Evolutionary conservation across 2,329 filamentous ascomycete genomes (phyloP).

Genomic region (Microdochium trichocladiopsis): DNA sequence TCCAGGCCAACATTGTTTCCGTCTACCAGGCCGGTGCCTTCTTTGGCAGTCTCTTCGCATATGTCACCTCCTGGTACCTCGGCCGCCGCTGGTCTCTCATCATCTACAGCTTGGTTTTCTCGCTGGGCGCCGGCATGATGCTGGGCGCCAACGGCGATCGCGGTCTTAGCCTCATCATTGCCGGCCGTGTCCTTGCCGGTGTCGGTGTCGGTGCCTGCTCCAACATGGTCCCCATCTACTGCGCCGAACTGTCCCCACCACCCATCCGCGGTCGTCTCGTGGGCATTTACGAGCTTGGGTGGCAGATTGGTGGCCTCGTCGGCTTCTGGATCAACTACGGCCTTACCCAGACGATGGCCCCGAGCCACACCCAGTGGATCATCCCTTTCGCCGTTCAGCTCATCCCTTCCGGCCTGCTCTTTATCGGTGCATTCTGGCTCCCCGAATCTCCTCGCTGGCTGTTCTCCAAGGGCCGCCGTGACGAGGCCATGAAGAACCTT

Average conservation of each 20-base stretch:
- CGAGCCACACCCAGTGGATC: conserved; percentile 50
- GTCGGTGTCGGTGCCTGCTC: conserved; percentile 56
- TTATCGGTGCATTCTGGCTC: conserved; percentile 52
- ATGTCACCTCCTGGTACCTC: conserved; percentile 57
- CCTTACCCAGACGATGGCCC: conserved; percentile 40
- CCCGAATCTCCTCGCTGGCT: conserved; percentile 66
- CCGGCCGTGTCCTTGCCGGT: conserved; percentile 55
- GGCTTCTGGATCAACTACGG: conserved; percentile 64
- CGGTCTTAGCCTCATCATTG: conserved; percentile 58
- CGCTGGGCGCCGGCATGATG: conserved; percentile 66
- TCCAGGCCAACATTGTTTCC: conserved; percentile 71
- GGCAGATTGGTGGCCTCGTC: conserved; percentile 34
- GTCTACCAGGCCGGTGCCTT: conserved; percentile 80
- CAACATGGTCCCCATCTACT: conserved; percentile 58
- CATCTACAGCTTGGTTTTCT: conserved; percentile 56
- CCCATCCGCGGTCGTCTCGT: conserved; percentile 58
- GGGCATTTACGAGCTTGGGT: conserved; percentile 38
- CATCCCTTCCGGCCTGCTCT: conserved; percentile 56
- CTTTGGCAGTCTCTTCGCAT: conserved; percentile 69
- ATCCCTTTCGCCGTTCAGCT: conserved; percentile 62
- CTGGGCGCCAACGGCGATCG: conserved; percentile 54
- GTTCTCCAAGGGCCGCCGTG: conserved; percentile 52
- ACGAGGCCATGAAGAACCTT: conserved; percentile 50
- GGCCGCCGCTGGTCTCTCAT: conserved; percentile 60
- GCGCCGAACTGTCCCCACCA: conserved; percentile 52